These are phyloP conservation scores for Stromatinia cepivora DNA, from an alignment of 2,329 filamentous ascomycete species.

Conservation along the genomic window DNA sequence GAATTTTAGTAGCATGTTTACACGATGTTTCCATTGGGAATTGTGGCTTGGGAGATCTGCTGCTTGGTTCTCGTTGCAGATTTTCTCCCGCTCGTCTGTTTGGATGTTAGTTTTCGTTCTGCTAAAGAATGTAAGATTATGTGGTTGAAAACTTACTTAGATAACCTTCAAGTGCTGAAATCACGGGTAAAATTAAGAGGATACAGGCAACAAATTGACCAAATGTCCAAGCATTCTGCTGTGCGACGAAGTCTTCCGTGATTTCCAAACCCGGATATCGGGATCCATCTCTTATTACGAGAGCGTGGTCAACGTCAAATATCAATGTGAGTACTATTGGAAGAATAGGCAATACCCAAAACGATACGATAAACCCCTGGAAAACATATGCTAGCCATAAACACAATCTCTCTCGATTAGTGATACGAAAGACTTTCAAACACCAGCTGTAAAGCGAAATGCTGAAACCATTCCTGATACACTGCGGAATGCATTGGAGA, in stretches of 20 bases:
- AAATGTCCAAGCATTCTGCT: conserved; percentile 17
- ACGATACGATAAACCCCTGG: background rate
- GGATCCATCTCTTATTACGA: background rate
- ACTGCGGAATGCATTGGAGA: conserved; percentile 12
- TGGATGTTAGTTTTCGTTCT: background rate
- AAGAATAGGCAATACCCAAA: conserved; percentile 6
- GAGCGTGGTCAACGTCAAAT: background rate
- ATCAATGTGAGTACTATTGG: background rate
- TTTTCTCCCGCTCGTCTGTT: conserved; percentile 9
- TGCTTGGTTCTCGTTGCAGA: background rate
- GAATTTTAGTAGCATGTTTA: background rate
- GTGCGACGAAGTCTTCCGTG: conserved; percentile 12
- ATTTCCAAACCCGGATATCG: background rate
- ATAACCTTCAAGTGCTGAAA: conserved; percentile 15
- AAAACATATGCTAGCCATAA: conserved; percentile 4
- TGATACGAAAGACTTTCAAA: background rate
- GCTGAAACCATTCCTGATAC: background rate
- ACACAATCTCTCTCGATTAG: background rate
- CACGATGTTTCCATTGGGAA: conserved; percentile 3
- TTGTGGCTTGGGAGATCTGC: background rate
- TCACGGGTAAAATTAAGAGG: conserved; percentile 1
- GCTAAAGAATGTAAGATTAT: too few species aligned
- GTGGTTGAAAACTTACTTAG: background rate
- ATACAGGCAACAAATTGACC: conserved; percentile 14
- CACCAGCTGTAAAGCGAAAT: background rate